Evolutionary conservation across 2,329 filamentous ascomycete genomes (phyloP).

Genomic region (Aspergillus quadrilineatus): DNA sequence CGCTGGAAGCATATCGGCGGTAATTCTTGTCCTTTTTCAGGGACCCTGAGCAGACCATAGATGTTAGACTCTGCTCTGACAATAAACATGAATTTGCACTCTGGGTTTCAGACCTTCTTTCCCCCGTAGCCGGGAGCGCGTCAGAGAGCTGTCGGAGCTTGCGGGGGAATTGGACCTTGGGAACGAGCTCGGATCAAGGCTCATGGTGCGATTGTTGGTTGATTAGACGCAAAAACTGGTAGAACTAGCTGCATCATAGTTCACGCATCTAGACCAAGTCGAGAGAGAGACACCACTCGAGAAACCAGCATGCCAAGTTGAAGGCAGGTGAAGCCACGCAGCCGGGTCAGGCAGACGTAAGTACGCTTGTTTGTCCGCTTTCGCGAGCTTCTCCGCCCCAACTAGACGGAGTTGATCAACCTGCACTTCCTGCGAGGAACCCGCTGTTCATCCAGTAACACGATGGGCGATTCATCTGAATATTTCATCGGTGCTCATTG

Average conservation of each 20-base stretch:
- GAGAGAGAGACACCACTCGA: conserved; percentile 10
- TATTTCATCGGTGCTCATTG: background rate
- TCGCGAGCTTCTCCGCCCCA: conserved; percentile 7
- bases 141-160: conserved; percentile 78
- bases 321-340: conserved; percentile 18
- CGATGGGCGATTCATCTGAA: background rate
- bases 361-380: conserved; percentile 1
- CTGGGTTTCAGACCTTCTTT: conserved; percentile 64
- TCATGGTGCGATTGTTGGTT: conserved; percentile 40
- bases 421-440: background rate
- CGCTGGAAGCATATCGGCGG: conserved; percentile 82
- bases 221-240: conserved; percentile 20
- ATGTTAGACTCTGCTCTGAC: background rate
- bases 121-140: conserved; percentile 74
- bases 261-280: conserved; percentile 27
- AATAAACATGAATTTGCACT: background rate
- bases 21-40: conserved; percentile 64
- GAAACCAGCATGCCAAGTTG: conserved; percentile 7
- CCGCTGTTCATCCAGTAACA: background rate
- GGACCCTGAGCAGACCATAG: conserved; percentile 26
- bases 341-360: conserved; percentile 10
- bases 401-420: background rate
- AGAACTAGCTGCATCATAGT: conserved; percentile 37
- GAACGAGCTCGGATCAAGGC: conserved; percentile 43
- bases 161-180: conserved; percentile 64